Evolutionary conservation across 2,329 filamentous ascomycete genomes (phyloP).

Genomic region (Aspergillus japonicus): DNA sequence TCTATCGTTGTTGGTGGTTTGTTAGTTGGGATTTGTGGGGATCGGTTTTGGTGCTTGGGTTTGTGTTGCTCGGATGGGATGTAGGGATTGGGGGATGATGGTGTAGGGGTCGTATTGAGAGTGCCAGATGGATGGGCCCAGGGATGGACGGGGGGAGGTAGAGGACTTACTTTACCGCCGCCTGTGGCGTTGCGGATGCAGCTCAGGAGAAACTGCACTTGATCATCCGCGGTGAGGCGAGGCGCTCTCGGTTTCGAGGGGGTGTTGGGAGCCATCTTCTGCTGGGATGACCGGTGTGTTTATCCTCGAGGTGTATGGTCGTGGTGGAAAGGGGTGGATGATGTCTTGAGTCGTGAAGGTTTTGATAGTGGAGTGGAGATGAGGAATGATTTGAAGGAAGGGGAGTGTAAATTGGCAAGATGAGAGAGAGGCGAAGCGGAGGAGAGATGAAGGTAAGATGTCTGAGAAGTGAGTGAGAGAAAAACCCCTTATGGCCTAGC

Average conservation of each 20-base stretch:
- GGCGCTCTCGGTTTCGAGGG: conserved; percentile 35
- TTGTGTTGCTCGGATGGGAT: too few species aligned
- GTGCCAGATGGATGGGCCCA: background rate
- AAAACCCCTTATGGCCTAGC: background rate
- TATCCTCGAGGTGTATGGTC: background rate
- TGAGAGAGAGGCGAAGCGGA: background rate
- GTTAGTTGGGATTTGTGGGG: background rate
- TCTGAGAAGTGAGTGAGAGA: background rate
- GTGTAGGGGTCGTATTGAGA: too few species aligned
- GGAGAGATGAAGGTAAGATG: background rate
- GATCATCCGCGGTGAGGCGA: conserved; percentile 53
- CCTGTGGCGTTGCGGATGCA: conserved; percentile 63
- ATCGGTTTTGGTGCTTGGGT: too few species aligned
- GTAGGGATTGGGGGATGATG: too few species aligned
- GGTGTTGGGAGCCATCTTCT: background rate
- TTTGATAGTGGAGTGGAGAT: background rate
- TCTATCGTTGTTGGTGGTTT: conserved; percentile 43
- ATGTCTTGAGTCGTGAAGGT: background rate
- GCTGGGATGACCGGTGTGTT: background rate
- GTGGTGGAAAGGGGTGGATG: background rate
- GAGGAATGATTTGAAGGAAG: background rate
- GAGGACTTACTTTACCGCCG: conserved; percentile 59
- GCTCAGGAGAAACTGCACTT: conserved; percentile 65
- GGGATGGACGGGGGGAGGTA: background rate
- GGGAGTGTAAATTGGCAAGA: background rate